Base-by-base conservation (phyloP, 2,329 filamentous ascomycete genomes). In the Dactylella cylindrospora region DNA sequence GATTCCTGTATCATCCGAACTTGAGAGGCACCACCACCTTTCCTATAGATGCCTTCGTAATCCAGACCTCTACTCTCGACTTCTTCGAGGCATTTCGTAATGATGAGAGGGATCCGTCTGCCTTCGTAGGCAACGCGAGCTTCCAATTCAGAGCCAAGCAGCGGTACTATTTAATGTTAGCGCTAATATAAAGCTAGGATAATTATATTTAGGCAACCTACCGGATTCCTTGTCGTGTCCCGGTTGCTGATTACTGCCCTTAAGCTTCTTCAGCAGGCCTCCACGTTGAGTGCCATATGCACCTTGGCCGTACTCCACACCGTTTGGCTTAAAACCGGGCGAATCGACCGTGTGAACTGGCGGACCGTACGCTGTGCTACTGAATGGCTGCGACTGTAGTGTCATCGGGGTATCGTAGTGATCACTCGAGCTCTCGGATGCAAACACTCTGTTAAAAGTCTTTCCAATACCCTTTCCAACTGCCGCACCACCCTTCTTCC, bases 1-100 rank as follows among this genome's bases (percentile, higher is more conserved):
- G 90, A 90, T 67, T 90, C 87, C 70, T 91, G 88, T 68, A 98
- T 88, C 70, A 82, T 79, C 73, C 95, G 94, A 71, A 95, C 86
- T 72, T 94, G 89, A 6, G 88, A 89, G 69, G 86, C 90, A 67
- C 90, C 93, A 54, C 93, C 93, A 44, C 90, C 95, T 78, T 98
- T 98, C 70, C 93, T 84, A 76, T 98, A 98, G 68, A 98, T 95
- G 65, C 93, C 93, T 75, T 97, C 93, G 68, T 94, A 82, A 69
- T 97, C 90, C 88, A 98, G 95, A 74, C 91, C 93, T 71, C 93
- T 84, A 17, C 93, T 76, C 73, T 98, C 93, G 31, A 98, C 93
- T 74, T 98, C 91, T 71, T 95, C 88, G 67, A 98, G 95, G 74
- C 93, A 98, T 40, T 90, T 86, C 40, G 84, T 91, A 35, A 98